Percentiles rank a stretch among this genome's conserved stretches.
These are phyloP conservation scores for Neoarthrinium moseri DNA, from an alignment of 2,329 filamentous ascomycete genomes.

Conservation along the genomic window DNA sequence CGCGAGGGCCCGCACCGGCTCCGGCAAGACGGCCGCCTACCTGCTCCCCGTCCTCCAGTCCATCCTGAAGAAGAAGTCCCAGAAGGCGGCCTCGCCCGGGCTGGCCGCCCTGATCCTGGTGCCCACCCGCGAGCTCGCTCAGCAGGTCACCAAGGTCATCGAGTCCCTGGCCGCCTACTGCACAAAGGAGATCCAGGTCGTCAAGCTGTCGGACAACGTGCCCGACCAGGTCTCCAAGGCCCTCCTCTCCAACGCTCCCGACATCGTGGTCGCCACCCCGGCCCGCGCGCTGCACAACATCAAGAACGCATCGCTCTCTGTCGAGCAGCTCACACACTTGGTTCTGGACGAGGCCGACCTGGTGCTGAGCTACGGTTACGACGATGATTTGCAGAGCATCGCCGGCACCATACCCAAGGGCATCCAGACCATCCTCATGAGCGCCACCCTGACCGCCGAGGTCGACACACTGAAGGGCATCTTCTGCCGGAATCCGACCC, in stretches of 20 bases:
- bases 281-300: conserved; percentile 79
- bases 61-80: conserved; percentile 73
- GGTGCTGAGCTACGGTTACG: conserved; percentile 87
- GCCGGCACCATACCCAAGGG: conserved; percentile 77
- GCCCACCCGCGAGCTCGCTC: conserved; percentile 89
- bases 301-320: conserved; percentile 67
- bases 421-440: conserved; percentile 90
- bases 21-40: conserved; percentile 97
- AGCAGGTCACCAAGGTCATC: conserved; percentile 81
- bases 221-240: conserved; percentile 86
- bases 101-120: conserved; percentile 83
- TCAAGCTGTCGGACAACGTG: conserved; percentile 89
- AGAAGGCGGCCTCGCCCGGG: conserved; percentile 47
- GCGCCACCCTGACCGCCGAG: conserved; percentile 85
- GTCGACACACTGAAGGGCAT: conserved; percentile 81
- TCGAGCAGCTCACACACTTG: conserved; percentile 71
- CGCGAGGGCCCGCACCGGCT: conserved; percentile 90
- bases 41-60: conserved; percentile 83
- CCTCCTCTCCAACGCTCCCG: conserved; percentile 79
- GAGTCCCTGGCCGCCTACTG: conserved; percentile 79
- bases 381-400: conserved; percentile 82
- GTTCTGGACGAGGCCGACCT: conserved; percentile 95
- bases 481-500: conserved; percentile 77
- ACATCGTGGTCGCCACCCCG: conserved; percentile 89
- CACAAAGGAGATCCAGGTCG: conserved; percentile 75